These are phyloP conservation scores for Aspergillus sclerotioniger DNA, from an alignment of 495 filamentous ascomycete species.

Conservation along the genomic window DNA sequence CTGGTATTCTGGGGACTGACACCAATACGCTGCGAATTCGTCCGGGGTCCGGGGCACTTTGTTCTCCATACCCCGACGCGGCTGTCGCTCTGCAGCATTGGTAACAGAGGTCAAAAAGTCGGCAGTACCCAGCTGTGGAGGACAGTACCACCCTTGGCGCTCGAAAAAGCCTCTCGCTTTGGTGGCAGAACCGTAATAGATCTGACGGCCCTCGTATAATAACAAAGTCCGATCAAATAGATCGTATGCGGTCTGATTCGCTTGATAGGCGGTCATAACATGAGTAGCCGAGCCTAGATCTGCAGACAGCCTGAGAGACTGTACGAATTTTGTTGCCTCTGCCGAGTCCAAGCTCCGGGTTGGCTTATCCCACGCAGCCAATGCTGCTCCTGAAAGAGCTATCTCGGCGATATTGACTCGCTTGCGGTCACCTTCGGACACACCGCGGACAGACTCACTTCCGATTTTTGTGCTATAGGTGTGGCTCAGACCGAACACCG, in stretches of 20 bases:
- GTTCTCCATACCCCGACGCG: not conserved
- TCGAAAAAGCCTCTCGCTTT: constrained; percentile 3
- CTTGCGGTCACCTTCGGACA: constrained; percentile 11
- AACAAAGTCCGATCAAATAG: constrained; percentile 8
- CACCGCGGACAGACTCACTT: constrained; percentile 6
- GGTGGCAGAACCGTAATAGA: constrained; percentile 4
- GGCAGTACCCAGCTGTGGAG: not conserved
- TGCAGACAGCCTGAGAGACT: not conserved
- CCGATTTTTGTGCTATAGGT: constrained; percentile 11
- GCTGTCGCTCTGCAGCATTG: not conserved
- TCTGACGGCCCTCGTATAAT: constrained; percentile 10
- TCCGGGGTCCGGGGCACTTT: constrained; percentile 2
- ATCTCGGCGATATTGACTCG: constrained; percentile 10
- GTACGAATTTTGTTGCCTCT: not conserved
- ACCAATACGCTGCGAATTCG: constrained; percentile 6
- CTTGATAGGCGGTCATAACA: constrained; percentile 5
- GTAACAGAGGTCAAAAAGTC: constrained; percentile 9
- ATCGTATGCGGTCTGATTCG: constrained; percentile 7
- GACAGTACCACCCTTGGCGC: constrained; percentile 1
- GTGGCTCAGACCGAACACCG: constrained; percentile 7
- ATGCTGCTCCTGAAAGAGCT: not conserved
- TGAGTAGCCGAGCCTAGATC: not conserved
- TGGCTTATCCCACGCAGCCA: constrained; percentile 9
- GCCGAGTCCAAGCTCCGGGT: constrained; percentile 3
- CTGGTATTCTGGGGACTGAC: not conserved